Base-by-base conservation (phyloP, 139 green algal genomes). In the Volvox reticuliferus region DNA sequence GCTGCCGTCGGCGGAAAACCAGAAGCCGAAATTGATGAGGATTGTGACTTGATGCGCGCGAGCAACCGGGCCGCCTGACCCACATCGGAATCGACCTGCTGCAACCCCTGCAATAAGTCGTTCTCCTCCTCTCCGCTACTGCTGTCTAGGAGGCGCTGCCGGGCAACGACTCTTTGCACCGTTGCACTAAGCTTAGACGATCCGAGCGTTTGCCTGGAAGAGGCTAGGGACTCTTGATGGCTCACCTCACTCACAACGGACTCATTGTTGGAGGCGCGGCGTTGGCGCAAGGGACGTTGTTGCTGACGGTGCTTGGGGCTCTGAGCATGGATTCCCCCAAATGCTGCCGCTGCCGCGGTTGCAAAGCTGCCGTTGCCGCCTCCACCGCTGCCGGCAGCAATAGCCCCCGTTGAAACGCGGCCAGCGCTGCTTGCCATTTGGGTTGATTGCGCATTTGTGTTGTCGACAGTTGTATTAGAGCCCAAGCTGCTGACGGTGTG, bases 181-280 rank as follows among this genome's bases (percentile, higher is more conserved):
- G 37, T 83, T 14, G 50, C 71, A 6, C 71, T 81, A 32, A 75
- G 67, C 35, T 44, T 37, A 13, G 71, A 82, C 0, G 85, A 89
- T 12, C 62, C 69, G 1, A 28, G n/a, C 28, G 85, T 89, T 44
- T n/a, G 28, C 1, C 69, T 75, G 18, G 85, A 83, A 24, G 85
- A 89, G 9, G 86, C 73, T 32, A 90, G 50, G 20, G 86, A 90
- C 30, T 90, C 86, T 14, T 50, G 50, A 35, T 63, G 71, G 86
- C 86, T 90, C 21, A 44, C 12, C 13, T 90, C 73, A 32, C 86
- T 83, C 6, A 44, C 26, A 0, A 90, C 1, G 1, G 86, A 90
- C 0, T 24, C 50, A 37, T 62, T 83, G 0, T 21, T 24, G 9
- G 86, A 83, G 5, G 69, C 37, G 19, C 85, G 69, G 1, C 28